Conservation (phyloP, 2,329 filamentous ascomycete genomes). For the Xylariomycetidae sp. region DNA sequence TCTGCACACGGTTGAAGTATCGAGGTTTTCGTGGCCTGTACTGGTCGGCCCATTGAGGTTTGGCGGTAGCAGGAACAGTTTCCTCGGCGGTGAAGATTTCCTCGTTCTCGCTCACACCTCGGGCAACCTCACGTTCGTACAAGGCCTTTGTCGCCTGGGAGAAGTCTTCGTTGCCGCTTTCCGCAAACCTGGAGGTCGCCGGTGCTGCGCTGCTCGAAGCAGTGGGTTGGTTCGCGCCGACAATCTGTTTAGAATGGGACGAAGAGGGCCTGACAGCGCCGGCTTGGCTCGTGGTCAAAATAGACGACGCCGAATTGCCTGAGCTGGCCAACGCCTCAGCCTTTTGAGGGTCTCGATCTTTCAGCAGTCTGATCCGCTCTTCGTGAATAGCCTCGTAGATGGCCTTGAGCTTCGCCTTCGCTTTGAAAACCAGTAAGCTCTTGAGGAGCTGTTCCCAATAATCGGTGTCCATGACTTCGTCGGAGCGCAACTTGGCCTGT, state of each 20-base stretch:
- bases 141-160: constrained; percentile 82
- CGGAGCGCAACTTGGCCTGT: constrained; percentile 73
- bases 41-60: constrained; percentile 75
- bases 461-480: constrained; percentile 91
- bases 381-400: constrained; percentile 72
- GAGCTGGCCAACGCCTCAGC: constrained; percentile 43
- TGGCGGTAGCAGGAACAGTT: constrained; percentile 56
- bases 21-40: constrained; percentile 86
- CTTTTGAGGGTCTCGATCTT: constrained; percentile 61
- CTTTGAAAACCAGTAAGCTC: constrained; percentile 84
- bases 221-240: constrained; percentile 17
- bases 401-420: constrained; percentile 73
- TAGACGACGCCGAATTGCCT: too few species aligned
- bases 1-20: constrained; percentile 97
- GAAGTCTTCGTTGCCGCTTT: constrained; percentile 67
- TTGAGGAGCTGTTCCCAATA: constrained; percentile 94
- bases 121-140: constrained; percentile 88
- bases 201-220: constrained; percentile 38
- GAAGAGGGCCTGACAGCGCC: constrained; percentile 24
- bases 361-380: constrained; percentile 60
- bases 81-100: constrained; percentile 94
- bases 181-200: constrained; percentile 63
- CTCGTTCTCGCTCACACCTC: constrained; percentile 87
- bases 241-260: constrained; percentile 17
- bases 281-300: constrained; percentile 7